These are phyloP conservation scores for Nothophaeocryptopus gaeumannii DNA, from an alignment of 2,329 filamentous ascomycete species.

Conservation along the genomic window DNA sequence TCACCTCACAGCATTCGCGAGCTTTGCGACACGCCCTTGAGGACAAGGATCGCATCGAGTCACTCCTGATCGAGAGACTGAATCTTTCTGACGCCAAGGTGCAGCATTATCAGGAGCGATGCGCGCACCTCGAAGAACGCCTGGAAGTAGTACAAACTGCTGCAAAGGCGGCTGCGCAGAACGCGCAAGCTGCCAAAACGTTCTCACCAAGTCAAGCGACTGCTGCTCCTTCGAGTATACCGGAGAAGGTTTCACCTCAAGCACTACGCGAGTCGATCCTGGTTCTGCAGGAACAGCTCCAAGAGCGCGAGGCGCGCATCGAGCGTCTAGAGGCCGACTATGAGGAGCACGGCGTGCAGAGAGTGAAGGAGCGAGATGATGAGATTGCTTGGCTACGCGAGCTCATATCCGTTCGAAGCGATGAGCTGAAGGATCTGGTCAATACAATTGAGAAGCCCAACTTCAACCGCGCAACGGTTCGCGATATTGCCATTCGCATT, in stretches of 20 bases:
- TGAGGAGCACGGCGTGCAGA: constrained; percentile 74
- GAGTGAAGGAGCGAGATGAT: constrained; percentile 86
- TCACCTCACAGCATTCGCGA: constrained; percentile 61
- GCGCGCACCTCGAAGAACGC: constrained; percentile 82
- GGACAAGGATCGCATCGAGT: constrained; percentile 76
- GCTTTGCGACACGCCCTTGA: constrained; percentile 56
- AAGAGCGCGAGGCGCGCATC: constrained; percentile 86
- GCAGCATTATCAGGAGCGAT: constrained; percentile 80
- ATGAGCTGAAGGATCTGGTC: constrained; percentile 91
- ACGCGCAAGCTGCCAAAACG: constrained; percentile 39
- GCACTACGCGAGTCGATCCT: constrained; percentile 93
- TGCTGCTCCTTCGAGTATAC: constrained; percentile 40
- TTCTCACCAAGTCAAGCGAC: constrained; percentile 36
- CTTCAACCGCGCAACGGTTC: constrained; percentile 75
- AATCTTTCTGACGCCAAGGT: constrained; percentile 79
- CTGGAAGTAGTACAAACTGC: constrained; percentile 86
- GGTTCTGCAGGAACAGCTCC: constrained; percentile 92
- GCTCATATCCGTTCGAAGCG: constrained; percentile 81
- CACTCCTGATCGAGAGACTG: constrained; percentile 76
- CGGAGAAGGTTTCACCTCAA: constrained; percentile 89
- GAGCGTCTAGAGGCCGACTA: constrained; percentile 78
- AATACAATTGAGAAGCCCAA: constrained; percentile 67
- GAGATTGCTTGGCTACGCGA: constrained; percentile 95
- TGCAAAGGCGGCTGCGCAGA: constrained; percentile 76
- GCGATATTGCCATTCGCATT: constrained; percentile 87